phyloP scores from a whole-genome alignment of 2,329 filamentous ascomycete species.

The Fusarium beomiforme region DNA sequence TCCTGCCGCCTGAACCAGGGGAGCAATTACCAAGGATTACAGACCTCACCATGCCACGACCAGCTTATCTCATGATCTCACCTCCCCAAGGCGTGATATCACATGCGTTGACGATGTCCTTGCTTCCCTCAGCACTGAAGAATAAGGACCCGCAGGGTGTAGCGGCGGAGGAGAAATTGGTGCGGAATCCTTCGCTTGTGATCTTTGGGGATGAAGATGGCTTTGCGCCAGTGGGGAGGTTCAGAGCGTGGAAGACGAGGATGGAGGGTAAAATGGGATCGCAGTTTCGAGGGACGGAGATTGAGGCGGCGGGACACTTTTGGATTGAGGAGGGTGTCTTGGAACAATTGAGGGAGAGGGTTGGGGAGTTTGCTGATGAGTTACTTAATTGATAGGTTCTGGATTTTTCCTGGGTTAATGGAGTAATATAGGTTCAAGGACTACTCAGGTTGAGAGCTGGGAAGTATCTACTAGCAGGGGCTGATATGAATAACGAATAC shows the following conservation, averaged over 20 bases:
- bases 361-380: constrained; percentile 43
- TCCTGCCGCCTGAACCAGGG: constrained; percentile 16
- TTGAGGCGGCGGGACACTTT: constrained; percentile 68
- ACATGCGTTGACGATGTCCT: constrained; percentile 70
- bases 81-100: constrained; percentile 71
- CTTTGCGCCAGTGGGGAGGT: constrained; percentile 74
- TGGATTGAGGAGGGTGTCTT: constrained; percentile 67
- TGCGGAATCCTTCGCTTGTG: constrained; percentile 69
- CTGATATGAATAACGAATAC: not conserved
- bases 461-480: not conserved
- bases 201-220: constrained; percentile 80
- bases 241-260: constrained; percentile 72
- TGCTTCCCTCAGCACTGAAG: constrained; percentile 50
- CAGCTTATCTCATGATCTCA: constrained; percentile 73
- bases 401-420: not conserved
- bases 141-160: constrained; percentile 38
- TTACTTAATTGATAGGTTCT: constrained; percentile 16
- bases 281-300: constrained; percentile 58
- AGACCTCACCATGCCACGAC: constrained; percentile 50
- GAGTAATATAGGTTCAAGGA: not conserved
- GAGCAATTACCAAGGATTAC: constrained; percentile 46
- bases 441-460: too few relatives aligned
- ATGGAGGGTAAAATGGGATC: constrained; percentile 58
- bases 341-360: constrained; percentile 39
- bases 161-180: constrained; percentile 64